These are phyloP conservation scores for Lactarius sp. DNA, from an alignment of 768 basidiomycete species.

Conservation along the genomic window DNA sequence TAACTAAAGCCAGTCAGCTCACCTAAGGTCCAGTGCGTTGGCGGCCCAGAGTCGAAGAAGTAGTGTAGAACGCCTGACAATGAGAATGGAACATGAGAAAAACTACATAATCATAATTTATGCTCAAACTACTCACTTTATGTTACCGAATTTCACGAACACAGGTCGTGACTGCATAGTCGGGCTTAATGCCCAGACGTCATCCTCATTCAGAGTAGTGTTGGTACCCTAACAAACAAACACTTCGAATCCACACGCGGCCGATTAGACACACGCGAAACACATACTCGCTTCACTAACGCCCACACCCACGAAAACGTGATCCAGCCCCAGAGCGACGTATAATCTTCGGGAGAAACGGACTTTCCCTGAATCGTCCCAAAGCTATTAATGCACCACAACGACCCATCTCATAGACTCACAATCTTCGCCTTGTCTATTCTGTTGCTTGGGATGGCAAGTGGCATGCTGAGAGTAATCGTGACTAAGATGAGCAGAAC, in stretches of 20 bases:
- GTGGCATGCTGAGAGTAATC: slow-evolving; percentile 56
- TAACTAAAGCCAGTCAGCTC: background rate
- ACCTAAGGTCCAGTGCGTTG: slow-evolving; percentile 44
- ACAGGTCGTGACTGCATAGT: slow-evolving; percentile 62
- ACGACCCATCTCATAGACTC: slow-evolving; percentile 29
- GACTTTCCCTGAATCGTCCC: slow-evolving; percentile 41
- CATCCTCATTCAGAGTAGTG: slow-evolving; percentile 60
- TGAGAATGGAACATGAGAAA: background rate
- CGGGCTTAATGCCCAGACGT: slow-evolving; percentile 69
- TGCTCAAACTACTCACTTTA: slow-evolving; percentile 21
- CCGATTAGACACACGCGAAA: background rate
- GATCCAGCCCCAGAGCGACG: slow-evolving; percentile 63
- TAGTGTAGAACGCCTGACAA: slow-evolving; percentile 34
- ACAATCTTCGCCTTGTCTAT: slow-evolving; percentile 59
- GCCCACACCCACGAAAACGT: slow-evolving; percentile 71
- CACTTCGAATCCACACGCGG: background rate
- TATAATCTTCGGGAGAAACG: slow-evolving; percentile 74
- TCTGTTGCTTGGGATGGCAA: slow-evolving; percentile 53
- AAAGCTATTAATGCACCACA: background rate
- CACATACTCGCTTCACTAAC: slow-evolving; percentile 46
- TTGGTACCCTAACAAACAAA: slow-evolving; percentile 34
- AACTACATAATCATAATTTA: background rate
- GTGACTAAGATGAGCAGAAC: slow-evolving; percentile 41
- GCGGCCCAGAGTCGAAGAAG: slow-evolving; percentile 41
- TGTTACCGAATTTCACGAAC: slow-evolving; percentile 43